Base-by-base conservation (phyloP, 441 rosid species). In the Manihot esculenta region DNA sequence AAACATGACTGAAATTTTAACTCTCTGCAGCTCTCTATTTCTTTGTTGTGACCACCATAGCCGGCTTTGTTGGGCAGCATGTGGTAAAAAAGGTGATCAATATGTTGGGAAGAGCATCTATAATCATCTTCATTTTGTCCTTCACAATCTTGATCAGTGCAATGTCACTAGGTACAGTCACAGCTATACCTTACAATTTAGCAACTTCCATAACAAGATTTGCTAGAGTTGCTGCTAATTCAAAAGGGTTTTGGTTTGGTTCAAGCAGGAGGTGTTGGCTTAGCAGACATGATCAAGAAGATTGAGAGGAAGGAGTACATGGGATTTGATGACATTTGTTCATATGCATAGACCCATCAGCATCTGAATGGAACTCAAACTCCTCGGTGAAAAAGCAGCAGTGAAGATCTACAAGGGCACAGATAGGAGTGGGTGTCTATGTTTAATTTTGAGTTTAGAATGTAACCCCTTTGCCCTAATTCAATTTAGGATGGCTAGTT, bases 111-210 rank as follows among this genome's bases (percentile, higher is more conserved):
- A 83, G 94, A 78, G 88, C 88, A 63, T 89, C 94, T 48, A 26
- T 85, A 21, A 83, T 89, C 48, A 83, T 89, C 76, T 89, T 87
- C 80, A 81, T 84, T 74, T 76, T 89, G 13, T 79, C 94, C 41
- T 80, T 74, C 66, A 85, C 87, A 70, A 88, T 86, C 45, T 84
- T 88, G 21, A 68, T 77, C 23, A 88, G 90, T 74, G 87, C 89
- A 41, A 58, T 86, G 67, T 76, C 82, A 18, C 75, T 88, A 65
- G 88, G 90, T 84, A 80, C 12, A n/a, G n/a, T n/a, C n/a, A n/a
- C n/a, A n/a, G n/a, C n/a, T n/a, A n/a, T 35, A 2, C 4, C 41
- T 35, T 35, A 35, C 4, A 35, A 35, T 3, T 35, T 5, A 35
- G 41, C 41, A 35, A 35, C 41, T 35, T 7, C 41, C 3, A 35